Conservation (phyloP, 2,329 filamentous ascomycete genomes). For the Fusarium sterilihyphosum region DNA sequence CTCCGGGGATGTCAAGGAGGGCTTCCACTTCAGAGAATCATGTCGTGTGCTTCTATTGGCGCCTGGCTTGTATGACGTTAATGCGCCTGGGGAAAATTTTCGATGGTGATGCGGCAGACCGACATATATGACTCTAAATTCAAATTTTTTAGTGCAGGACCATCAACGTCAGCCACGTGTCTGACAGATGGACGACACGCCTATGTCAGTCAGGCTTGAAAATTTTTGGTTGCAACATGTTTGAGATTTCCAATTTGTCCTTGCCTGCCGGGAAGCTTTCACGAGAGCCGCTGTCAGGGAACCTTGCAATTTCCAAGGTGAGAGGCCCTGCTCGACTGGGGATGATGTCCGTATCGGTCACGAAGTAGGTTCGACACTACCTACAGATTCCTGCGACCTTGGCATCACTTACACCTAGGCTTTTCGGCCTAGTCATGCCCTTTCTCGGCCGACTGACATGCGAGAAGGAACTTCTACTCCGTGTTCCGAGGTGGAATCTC, state of each 20-base stretch:
- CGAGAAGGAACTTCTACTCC: constrained; percentile 27
- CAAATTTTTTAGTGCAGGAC: constrained; percentile 3
- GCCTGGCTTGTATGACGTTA: constrained; percentile 4
- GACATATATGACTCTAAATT: constrained; percentile 15
- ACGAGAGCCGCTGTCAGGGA: constrained; percentile 8
- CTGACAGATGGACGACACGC: constrained; percentile 11
- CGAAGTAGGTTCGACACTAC: constrained; percentile 14
- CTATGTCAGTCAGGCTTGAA: constrained; percentile 4
- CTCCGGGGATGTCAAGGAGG: constrained; percentile 12
- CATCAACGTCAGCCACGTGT: constrained; percentile 31
- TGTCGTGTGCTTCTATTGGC: constrained; percentile 12
- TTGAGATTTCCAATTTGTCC: not conserved
- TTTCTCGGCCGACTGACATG: constrained; percentile 41
- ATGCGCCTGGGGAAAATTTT: not conserved
- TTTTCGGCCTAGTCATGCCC: constrained; percentile 33
- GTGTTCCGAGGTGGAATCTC: constrained; percentile 20
- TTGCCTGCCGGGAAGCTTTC: constrained; percentile 23
- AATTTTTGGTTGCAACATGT: constrained; percentile 16
- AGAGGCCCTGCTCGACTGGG: constrained; percentile 33
- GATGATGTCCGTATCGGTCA: constrained; percentile 26
- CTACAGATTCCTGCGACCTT: constrained; percentile 28
- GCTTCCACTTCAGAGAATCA: constrained; percentile 14
- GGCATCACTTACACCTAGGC: constrained; percentile 26
- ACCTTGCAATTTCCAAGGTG: constrained; percentile 22
- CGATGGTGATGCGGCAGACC: constrained; percentile 11